Conservation (phyloP, 73 alveolate genomes). For the Uronychia setigera region DNA sequence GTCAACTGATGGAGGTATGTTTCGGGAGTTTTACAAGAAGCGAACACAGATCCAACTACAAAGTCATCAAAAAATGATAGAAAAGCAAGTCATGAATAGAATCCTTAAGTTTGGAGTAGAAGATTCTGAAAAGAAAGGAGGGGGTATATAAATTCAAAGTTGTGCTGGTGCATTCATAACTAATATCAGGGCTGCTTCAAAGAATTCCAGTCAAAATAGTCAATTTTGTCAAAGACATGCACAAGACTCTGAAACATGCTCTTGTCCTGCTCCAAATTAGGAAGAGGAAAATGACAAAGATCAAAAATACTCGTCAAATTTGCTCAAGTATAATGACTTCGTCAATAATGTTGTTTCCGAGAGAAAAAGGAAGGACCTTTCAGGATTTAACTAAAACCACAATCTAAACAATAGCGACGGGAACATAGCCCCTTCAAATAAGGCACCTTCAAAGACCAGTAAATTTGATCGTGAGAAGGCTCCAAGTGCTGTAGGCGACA, state of each 20-base stretch:
- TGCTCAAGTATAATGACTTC: conserved; percentile 18
- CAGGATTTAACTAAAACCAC: too few species aligned
- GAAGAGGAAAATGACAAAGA: background rate
- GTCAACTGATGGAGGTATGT: background rate
- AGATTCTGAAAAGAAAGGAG: background rate
- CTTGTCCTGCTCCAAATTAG: background rate
- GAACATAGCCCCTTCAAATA: too few species aligned
- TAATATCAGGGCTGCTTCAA: background rate
- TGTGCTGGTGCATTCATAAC: background rate
- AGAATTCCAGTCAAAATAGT: background rate
- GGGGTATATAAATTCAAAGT: background rate
- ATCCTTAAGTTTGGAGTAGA: background rate
- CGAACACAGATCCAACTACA: background rate
- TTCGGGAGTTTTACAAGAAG: background rate
- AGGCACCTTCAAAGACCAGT: too few species aligned
- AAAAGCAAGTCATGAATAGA: background rate
- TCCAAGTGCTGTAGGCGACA: too few species aligned
- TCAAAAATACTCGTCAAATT: background rate
- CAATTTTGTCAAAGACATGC: background rate
- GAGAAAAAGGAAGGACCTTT: conserved; percentile 17
- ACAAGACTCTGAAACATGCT: background rate
- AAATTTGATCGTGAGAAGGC: too few species aligned
- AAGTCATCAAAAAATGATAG: background rate
- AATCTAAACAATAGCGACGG: too few species aligned
- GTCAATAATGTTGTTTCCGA: conserved; percentile 45